Evolutionary conservation across 2,329 filamentous ascomycete species (phyloP).

Genomic region (Apiospora kogelbergensis): DNA sequence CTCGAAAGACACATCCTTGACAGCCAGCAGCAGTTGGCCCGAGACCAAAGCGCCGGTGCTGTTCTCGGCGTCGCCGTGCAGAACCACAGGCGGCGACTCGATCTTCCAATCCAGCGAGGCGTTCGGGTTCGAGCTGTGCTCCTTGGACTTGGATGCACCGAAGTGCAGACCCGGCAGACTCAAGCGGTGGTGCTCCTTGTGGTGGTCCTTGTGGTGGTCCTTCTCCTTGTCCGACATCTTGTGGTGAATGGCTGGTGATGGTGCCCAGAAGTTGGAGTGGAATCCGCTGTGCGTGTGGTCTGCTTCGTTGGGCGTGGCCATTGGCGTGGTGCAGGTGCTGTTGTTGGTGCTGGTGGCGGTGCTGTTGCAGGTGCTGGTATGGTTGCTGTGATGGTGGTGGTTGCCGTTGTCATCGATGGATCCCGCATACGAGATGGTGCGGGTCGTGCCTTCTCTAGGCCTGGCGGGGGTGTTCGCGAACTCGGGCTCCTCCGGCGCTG

Average conservation of each 20-base stretch:
- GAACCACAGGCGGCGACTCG: conserved; percentile 83
- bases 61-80: conserved; percentile 72
- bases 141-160: conserved; percentile 37
- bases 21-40: conserved; percentile 73
- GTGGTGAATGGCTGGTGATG: conserved; percentile 23
- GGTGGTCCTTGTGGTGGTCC: conserved; percentile 35
- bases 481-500: conserved; percentile 32
- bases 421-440: conserved; percentile 36
- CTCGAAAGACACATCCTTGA: conserved; percentile 65
- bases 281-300: conserved; percentile 24
- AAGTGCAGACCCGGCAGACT: conserved; percentile 43
- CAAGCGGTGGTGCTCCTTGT: conserved; percentile 26
- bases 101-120: conserved; percentile 59
- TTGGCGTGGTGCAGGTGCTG: neutral
- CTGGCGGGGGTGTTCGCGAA: conserved; percentile 22
- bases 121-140: conserved; percentile 40
- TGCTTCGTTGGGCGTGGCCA: conserved; percentile 17
- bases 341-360: neutral
- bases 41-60: conserved; percentile 86
- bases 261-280: conserved; percentile 19
- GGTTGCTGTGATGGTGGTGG: neutral
- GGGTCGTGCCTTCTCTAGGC: conserved; percentile 32
- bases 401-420: conserved; percentile 34
- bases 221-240: conserved; percentile 43
- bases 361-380: neutral